Evolutionary conservation across 495 filamentous ascomycete species (phyloP).

Genomic region (Evernia prunastri): DNA sequence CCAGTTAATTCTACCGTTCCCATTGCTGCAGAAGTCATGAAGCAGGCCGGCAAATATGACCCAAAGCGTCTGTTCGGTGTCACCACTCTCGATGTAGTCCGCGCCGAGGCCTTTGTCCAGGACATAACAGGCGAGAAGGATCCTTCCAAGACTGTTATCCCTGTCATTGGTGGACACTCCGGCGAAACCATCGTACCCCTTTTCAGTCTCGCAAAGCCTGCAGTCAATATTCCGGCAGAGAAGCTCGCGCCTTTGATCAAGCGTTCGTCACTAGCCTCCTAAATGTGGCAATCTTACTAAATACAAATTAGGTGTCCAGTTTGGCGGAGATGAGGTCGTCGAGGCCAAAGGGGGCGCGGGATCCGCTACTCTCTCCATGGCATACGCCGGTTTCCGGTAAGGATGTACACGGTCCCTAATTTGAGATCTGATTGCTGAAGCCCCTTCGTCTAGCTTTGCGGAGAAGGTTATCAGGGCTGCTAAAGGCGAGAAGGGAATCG

Average conservation of each 20-base stretch:
- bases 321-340: constrained; percentile 97
- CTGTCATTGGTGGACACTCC: constrained; percentile 94
- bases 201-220: constrained; percentile 81
- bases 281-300: neutral
- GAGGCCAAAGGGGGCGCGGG: constrained; percentile 94
- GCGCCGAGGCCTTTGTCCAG: constrained; percentile 93
- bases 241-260: constrained; percentile 82
- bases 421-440: constrained; percentile 25
- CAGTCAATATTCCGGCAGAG: constrained; percentile 73
- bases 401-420: constrained; percentile 16
- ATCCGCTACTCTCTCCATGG: constrained; percentile 96
- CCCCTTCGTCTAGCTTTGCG: constrained; percentile 58
- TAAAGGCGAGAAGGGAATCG: constrained; percentile 81
- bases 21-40: constrained; percentile 93
- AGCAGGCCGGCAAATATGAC: constrained; percentile 86
- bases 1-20: constrained; percentile 98
- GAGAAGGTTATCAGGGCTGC: constrained; percentile 85
- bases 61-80: constrained; percentile 93
- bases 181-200: constrained; percentile 97
- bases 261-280: constrained; percentile 46
- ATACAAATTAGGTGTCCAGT: constrained; percentile 66
- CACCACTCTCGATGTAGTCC: constrained; percentile 95
- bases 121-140: constrained; percentile 74
- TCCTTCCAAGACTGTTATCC: constrained; percentile 73
- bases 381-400: constrained; percentile 89